Conservation (phyloP, 805 yeast genomes). For the Teunomyces barrocoloradensis region DNA sequence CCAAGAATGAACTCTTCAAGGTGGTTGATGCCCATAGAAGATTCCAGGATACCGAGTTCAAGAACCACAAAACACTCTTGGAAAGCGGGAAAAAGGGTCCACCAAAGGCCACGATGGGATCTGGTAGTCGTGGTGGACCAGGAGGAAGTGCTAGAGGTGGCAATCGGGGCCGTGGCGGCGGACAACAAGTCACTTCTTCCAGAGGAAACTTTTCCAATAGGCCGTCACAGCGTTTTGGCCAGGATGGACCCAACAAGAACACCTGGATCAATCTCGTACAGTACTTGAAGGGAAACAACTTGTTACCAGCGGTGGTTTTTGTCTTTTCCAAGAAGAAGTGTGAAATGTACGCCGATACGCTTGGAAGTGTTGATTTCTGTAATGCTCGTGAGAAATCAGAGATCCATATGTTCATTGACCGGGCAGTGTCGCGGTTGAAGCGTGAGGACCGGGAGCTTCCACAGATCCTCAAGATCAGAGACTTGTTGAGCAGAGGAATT, state of each 20-base stretch:
- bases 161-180: conserved; percentile 27
- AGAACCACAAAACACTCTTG: conserved; percentile 52
- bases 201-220: conserved; percentile 33
- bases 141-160: conserved; percentile 49
- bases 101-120: conserved; percentile 36
- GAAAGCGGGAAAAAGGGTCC: conserved; percentile 40
- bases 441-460: conserved; percentile 93
- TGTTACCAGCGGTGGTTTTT: conserved; percentile 90
- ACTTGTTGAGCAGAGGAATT: conserved; percentile 82
- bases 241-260: conserved; percentile 71
- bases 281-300: conserved; percentile 57
- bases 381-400: conserved; percentile 84
- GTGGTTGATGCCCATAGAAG: conserved; percentile 71
- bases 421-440: conserved; percentile 77
- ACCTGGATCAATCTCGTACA: conserved; percentile 77
- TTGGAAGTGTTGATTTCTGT: conserved; percentile 74
- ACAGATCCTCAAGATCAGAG: conserved; percentile 80
- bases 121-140: conserved; percentile 40
- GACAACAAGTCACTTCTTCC: conserved; percentile 13
- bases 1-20: conserved; percentile 68
- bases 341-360: conserved; percentile 85
- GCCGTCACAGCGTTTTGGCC: background rate
- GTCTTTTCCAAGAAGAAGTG: conserved; percentile 93
- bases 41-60: conserved; percentile 65
- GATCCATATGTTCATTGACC: conserved; percentile 88